phyloP scores from a whole-genome alignment of 1,284 basidiomycete species.

The Ganoderma sinense region DNA sequence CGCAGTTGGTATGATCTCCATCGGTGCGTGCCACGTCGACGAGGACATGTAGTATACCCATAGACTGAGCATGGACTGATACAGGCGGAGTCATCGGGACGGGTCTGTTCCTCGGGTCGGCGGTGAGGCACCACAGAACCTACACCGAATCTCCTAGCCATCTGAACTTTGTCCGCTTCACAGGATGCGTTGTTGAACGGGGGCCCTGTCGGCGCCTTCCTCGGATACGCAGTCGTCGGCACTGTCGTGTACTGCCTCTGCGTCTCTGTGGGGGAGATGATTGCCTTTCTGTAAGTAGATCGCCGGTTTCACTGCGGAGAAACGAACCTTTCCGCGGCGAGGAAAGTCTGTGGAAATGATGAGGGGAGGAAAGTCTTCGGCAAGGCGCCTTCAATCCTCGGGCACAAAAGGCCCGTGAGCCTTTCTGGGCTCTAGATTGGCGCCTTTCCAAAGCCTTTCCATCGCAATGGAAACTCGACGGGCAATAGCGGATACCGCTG shows the following conservation, averaged over 20 bases:
- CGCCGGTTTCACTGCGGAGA: too few relatives aligned
- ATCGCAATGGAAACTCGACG: too few relatives aligned
- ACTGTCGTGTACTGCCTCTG: slow-evolving; percentile 49
- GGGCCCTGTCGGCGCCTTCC: slow-evolving; percentile 66
- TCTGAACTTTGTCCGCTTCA: slow-evolving; percentile 38
- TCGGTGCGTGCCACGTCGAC: slow-evolving; percentile 26
- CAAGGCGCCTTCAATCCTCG: too few relatives aligned
- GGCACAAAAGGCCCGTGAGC: too few relatives aligned
- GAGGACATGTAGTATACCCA: too few relatives aligned
- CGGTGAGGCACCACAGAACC: slow-evolving; percentile 24
- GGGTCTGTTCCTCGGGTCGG: slow-evolving; percentile 52
- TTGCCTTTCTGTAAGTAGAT: slow-evolving; percentile 40
- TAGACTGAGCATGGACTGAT: neutral
- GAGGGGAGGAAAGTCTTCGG: too few relatives aligned
- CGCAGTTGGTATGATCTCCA: slow-evolving; percentile 43
- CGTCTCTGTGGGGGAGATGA: slow-evolving; percentile 43
- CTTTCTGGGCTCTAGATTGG: too few relatives aligned
- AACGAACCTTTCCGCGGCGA: too few relatives aligned
- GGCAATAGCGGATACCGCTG: too few relatives aligned
- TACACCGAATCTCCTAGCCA: neutral
- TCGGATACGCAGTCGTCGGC: slow-evolving; percentile 69
- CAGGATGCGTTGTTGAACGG: slow-evolving; percentile 65
- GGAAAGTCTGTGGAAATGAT: too few relatives aligned
- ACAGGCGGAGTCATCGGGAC: slow-evolving; percentile 58
- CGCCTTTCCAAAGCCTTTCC: too few relatives aligned